Conservation (phyloP, 495 filamentous ascomycete genomes). For the Xylaria longipes region DNA sequence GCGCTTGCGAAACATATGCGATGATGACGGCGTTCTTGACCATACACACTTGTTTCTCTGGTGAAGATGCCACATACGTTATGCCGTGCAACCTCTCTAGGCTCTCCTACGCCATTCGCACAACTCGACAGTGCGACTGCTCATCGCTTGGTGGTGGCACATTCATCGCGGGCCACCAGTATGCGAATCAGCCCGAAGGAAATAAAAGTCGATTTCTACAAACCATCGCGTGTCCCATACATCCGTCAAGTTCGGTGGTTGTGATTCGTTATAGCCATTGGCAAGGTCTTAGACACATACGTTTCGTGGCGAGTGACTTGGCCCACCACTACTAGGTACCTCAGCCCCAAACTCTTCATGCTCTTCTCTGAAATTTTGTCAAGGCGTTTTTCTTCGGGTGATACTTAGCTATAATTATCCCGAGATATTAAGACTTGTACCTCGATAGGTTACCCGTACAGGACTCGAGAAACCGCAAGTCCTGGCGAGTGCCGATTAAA, state of each 20-base stretch:
- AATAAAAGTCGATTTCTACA: background rate
- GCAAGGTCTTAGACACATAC: conserved; percentile 1
- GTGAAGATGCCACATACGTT: background rate
- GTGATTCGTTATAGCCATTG: conserved; percentile 23
- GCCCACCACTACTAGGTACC: conserved; percentile 19
- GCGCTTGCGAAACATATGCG: conserved; percentile 15
- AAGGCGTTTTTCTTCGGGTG: conserved; percentile 1
- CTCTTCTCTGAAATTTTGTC: background rate
- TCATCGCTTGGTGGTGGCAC: conserved; percentile 14
- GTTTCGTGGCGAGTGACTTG: conserved; percentile 9
- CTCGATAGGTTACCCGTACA: background rate
- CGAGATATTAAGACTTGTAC: background rate
- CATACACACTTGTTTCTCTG: conserved; percentile 2
- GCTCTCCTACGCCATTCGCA: conserved; percentile 6
- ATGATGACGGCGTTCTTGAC: conserved; percentile 19
- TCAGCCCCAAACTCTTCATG: conserved; percentile 14
- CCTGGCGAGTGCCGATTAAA: conserved; percentile 8
- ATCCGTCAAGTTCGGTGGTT: background rate
- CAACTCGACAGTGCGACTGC: conserved; percentile 9
- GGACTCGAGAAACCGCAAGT: background rate
- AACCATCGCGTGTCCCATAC: conserved; percentile 7
- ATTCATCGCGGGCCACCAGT: conserved; percentile 15
- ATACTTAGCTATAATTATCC: background rate
- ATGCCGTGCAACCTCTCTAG: conserved; percentile 18
- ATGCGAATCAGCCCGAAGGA: conserved; percentile 2